Evolutionary conservation across 345 rosid genomes (phyloP), one percentile per base, ranked within the genome.

Genomic region (Populus alba): DNA sequence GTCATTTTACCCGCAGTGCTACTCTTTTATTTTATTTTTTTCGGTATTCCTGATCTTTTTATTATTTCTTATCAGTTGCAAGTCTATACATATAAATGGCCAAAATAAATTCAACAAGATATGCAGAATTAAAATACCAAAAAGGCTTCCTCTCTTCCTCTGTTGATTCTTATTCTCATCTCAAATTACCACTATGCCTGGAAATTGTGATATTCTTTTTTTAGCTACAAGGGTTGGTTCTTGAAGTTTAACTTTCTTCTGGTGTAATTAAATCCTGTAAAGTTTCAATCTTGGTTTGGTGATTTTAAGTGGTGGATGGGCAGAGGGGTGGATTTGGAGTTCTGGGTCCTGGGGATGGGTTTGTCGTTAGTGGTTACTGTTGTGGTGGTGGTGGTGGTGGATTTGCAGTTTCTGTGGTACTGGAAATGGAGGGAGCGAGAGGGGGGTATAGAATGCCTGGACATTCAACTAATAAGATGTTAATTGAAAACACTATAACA

Each of bases 171-270:
- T 33, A 0, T 33, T 33, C 37, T 33, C 6, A 4, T 33, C 37
- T 33, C 37, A 4, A 33, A 33, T 33, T 33, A 33, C 35, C 35
- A 88, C 76, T 18, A 95, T 87, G 43, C 92, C 94, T 1, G 97
- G 95, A 80, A 88, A 93, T 75, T 80, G 92, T 10, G 97, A 95
- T 75, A 87, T 78, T 75, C 95, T 87, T 80, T 86, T 82, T 29
- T 39, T 83, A 51, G 88, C 78, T 22, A 85, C 87, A 31, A 90
- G 90, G 65, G 94, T 84, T 71, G 90, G 83, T 82, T 92, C 91
- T 0, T 89, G 87, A 22, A 90, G 80, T 85, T 87, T 91, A 2
- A 80, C 71, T 87, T 2, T 93, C 94, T 13, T 85, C 88, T 3
- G 87, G 84, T 29, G 85, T 72, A 31, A 82, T 66, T 7, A 66